A percentile compares a stretch with the other conserved stretches of the same genome.
Evolutionary conservation across 78 protist species (phyloP).

Genomic region (Cyanophora paradoxa): DNA sequence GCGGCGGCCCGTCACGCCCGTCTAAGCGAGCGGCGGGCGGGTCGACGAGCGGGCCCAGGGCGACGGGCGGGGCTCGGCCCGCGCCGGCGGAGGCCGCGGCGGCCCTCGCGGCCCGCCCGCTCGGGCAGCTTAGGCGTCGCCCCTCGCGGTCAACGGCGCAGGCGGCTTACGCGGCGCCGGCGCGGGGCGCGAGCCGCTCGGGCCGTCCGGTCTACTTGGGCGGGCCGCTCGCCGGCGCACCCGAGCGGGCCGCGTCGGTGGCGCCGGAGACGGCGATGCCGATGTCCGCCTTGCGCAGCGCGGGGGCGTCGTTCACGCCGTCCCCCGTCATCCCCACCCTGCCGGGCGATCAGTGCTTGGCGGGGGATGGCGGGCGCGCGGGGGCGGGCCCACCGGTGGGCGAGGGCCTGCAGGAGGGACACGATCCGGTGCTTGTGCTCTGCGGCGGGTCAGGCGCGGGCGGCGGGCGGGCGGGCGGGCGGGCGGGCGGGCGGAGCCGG

Average conservation of each 20-base stretch:
- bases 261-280: conserved; percentile 22
- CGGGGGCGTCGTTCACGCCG: conserved; percentile 98
- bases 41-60: too few relatives aligned
- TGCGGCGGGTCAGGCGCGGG: conserved; percentile 81
- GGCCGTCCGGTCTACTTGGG: too few relatives aligned
- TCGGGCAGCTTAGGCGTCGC: too few relatives aligned
- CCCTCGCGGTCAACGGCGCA: too few relatives aligned
- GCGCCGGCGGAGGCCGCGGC: too few relatives aligned
- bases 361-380: background rate
- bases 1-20: too few relatives aligned
- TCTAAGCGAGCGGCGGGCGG: too few relatives aligned
- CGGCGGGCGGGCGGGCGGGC: conserved; percentile 14
- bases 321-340: conserved; percentile 93
- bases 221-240: too few relatives aligned
- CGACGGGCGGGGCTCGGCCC: too few relatives aligned
- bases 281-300: conserved; percentile 85
- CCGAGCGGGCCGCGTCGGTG: conserved; percentile 18
- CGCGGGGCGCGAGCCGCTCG: too few relatives aligned
- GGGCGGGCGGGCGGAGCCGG: background rate
- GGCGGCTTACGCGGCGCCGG: too few relatives aligned
- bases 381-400: background rate
- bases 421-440: conserved; percentile 87
- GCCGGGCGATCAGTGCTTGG: background rate
- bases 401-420: conserved; percentile 12
- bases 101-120: too few relatives aligned